Conservation (phyloP, 352 stramenopile genomes). For the Pythium angustatum region DNA sequence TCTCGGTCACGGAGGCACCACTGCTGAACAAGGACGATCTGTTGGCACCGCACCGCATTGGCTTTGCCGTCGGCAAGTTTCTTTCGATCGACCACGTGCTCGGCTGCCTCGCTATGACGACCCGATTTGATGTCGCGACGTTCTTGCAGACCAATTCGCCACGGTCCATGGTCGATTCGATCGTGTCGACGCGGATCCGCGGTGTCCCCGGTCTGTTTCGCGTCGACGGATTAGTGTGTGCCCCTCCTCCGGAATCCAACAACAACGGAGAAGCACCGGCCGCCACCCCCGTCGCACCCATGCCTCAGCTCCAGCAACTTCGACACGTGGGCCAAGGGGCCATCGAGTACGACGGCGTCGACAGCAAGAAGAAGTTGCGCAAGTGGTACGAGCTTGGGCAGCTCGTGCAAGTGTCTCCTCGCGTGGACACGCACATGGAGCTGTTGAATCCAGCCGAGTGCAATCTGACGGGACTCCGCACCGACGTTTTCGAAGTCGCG, state of each 20-base stretch:
- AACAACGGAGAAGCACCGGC: background rate
- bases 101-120: slow-evolving; percentile 58
- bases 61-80: slow-evolving; percentile 69
- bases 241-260: no score
- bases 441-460: slow-evolving; percentile 49
- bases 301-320: slow-evolving; percentile 35
- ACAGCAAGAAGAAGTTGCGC: slow-evolving; percentile 66
- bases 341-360: slow-evolving; percentile 67
- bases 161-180: slow-evolving; percentile 56
- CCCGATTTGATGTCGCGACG: slow-evolving; percentile 46
- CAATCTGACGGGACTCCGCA: slow-evolving; percentile 72
- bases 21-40: slow-evolving; percentile 68
- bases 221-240: slow-evolving; percentile 53
- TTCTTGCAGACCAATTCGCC: slow-evolving; percentile 58
- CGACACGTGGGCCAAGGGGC: slow-evolving; percentile 54
- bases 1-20: slow-evolving; percentile 63
- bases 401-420: slow-evolving; percentile 70
- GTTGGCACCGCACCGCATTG: slow-evolving; percentile 71
- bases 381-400: slow-evolving; percentile 37
- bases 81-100: slow-evolving; percentile 67
- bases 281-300: background rate
- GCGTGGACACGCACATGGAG: slow-evolving; percentile 47
- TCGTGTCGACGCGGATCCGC: slow-evolving; percentile 78
- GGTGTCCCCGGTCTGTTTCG: slow-evolving; percentile 60
- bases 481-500: slow-evolving; percentile 82